These are phyloP conservation scores for Cyberlindnera euphorbiae DNA, from an alignment of 805 yeast species.

Conservation along the genomic window DNA sequence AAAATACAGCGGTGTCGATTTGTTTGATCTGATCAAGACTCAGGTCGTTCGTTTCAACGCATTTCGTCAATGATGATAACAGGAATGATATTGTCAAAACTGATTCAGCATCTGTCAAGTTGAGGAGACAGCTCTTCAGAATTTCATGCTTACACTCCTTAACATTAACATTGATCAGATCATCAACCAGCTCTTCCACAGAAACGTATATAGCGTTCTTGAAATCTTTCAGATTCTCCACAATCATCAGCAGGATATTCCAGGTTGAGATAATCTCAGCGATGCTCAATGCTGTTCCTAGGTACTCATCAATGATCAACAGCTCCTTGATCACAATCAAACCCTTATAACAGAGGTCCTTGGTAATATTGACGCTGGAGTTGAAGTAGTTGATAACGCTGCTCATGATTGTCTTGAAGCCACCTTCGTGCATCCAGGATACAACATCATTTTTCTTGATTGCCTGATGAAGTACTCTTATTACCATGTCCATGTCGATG, in stretches of 20 bases:
- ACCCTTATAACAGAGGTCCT: slow-evolving; percentile 24
- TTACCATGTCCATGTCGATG: slow-evolving; percentile 15
- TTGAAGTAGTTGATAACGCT: slow-evolving; percentile 20
- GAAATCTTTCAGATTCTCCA: slow-evolving; percentile 22
- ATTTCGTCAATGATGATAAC: slow-evolving; percentile 17
- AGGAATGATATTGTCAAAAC: slow-evolving; percentile 16
- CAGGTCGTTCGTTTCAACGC: slow-evolving; percentile 16
- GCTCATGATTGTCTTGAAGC: slow-evolving; percentile 12
- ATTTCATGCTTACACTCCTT: slow-evolving; percentile 7
- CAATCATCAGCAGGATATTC: slow-evolving; percentile 21
- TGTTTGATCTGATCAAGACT: slow-evolving; percentile 17
- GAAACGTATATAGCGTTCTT: slow-evolving; percentile 23
- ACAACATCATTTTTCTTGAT: slow-evolving; percentile 10
- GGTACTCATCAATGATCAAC: slow-evolving; percentile 16
- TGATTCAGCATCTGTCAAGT: slow-evolving; percentile 9
- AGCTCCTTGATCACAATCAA: slow-evolving; percentile 23
- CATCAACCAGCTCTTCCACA: slow-evolving; percentile 25
- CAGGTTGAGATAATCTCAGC: slow-evolving; percentile 14
- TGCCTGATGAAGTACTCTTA: slow-evolving; percentile 17
- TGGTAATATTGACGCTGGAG: slow-evolving; percentile 20
- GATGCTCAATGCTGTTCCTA: slow-evolving; percentile 8
- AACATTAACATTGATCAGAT: slow-evolving; percentile 13
- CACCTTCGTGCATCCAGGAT: slow-evolving; percentile 19
- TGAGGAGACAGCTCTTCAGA: slow-evolving; percentile 12
- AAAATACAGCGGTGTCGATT: slow-evolving; percentile 18